Evolutionary conservation across 2,329 filamentous ascomycete genomes (phyloP), one percentile per base, ranked within the genome.

Genomic region (Amauroascus niger): DNA sequence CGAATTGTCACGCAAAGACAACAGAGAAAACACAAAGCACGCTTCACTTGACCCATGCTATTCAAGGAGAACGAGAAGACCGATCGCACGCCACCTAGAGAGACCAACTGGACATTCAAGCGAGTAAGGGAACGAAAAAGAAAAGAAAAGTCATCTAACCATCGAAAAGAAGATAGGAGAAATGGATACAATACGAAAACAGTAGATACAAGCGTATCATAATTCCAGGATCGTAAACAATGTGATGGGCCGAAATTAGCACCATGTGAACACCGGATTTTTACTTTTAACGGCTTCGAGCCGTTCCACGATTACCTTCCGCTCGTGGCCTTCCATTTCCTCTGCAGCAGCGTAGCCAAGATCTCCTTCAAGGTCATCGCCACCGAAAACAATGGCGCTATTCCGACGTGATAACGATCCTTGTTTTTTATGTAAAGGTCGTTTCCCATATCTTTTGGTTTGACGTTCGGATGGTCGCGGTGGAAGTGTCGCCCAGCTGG

Each of bases 211-310:
- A 30, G 24, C 26, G 6, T 22, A 43, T 28, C 28, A 24, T 35
- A n/a, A 35, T 1, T 24, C 6, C 13, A 49, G 20, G 6, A 30
- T 22, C 8, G 14, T 24, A 5, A 47, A 32, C 5, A 13, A 30
- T 35, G 13, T 5, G 30, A 39, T 16, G 20, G 24, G 6, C 18
- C 24, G 6, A 33, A 22, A 13, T 74, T 74, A 97, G 75, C 93
- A 98, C 87, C 93, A 98, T 43, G 87, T 95, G 71, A 98, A 98
- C 30, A 98, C 89, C 1, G 93, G 93, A 66, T 95, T 94, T 67
- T 86, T 86, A 66, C 84, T 88, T 77, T 97, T 97, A 58, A 98
- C 93, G 56, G 91, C 87, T 75, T 98, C 93, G 55, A 98, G 73
- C 58, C 93, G 79, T 76, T 98, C 93, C 46, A 98, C 90, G 75